Conservation (phyloP, 768 basidiomycete genomes). For the Kwoniella mangroviensis region DNA sequence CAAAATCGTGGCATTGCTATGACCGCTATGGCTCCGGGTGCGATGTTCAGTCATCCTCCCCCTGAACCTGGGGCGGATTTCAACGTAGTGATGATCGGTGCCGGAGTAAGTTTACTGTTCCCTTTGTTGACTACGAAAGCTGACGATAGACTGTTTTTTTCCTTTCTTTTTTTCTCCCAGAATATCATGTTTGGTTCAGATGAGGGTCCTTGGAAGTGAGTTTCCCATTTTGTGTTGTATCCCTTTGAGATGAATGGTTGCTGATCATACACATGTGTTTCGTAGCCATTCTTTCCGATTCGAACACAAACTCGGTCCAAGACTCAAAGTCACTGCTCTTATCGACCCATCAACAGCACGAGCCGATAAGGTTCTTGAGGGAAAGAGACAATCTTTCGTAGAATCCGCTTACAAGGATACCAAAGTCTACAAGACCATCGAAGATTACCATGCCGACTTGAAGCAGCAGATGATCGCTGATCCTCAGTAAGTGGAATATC, state of each 20-base stretch:
- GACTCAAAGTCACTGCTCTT: slow-evolving; percentile 92
- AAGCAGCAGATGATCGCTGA: slow-evolving; percentile 63
- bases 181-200: slow-evolving; percentile 96
- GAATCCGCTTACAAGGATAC: slow-evolving; percentile 90
- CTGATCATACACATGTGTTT: slow-evolving; percentile 14
- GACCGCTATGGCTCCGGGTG: slow-evolving; percentile 48
- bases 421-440: slow-evolving; percentile 76
- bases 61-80: slow-evolving; percentile 68
- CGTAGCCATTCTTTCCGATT: slow-evolving; percentile 61
- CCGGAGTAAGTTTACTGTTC: slow-evolving; percentile 63
- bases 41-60: slow-evolving; percentile 55
- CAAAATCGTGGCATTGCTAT: slow-evolving; percentile 49
- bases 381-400: slow-evolving; percentile 92
- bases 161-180: slow-evolving; percentile 29
- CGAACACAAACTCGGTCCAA: slow-evolving; percentile 83
- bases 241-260: neutral
- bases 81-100: slow-evolving; percentile 93
- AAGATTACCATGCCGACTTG: slow-evolving; percentile 77
- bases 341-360: slow-evolving; percentile 88
- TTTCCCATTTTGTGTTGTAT: neutral
- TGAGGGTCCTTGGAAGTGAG: slow-evolving; percentile 58
- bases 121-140: neutral
- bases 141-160: slow-evolving; percentile 10
- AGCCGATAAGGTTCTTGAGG: slow-evolving; percentile 74
- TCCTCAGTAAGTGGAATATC: slow-evolving; percentile 60